Evolutionary conservation across 2,329 filamentous ascomycete genomes (phyloP).

Genomic region (Cladosporium velox): DNA sequence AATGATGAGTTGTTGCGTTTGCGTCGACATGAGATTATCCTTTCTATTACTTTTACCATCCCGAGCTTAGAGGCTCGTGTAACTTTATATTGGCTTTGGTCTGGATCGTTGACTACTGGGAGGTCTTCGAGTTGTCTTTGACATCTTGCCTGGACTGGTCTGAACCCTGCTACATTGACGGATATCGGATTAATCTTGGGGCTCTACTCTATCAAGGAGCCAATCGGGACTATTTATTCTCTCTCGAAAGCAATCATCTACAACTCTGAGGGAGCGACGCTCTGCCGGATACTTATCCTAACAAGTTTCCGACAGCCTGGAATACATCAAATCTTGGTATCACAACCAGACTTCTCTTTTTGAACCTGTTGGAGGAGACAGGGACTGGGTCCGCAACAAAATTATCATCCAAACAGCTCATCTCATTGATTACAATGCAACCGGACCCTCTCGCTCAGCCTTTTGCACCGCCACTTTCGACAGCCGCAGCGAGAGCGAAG

Average conservation of each 20-base stretch:
- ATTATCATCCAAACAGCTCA: background rate
- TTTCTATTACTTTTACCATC: background rate
- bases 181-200: too few species aligned
- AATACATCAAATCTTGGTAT: background rate
- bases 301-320: background rate
- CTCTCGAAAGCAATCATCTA: too few species aligned
- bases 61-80: background rate
- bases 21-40: background rate
- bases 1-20: background rate
- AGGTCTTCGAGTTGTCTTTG: background rate
- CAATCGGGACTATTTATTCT: too few species aligned
- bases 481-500: background rate
- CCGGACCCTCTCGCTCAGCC: conserved; percentile 1
- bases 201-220: too few species aligned
- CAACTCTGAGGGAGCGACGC: too few species aligned
- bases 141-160: background rate
- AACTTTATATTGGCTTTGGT: background rate
- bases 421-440: background rate
- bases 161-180: background rate
- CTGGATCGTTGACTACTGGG: background rate
- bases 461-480: background rate
- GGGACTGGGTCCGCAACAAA: too few species aligned
- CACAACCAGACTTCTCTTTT: too few species aligned
- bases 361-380: background rate
- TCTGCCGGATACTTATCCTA: too few species aligned